Base-by-base conservation (phyloP, 2,329 filamentous ascomycete species). In the Trichoderma aggressivum region DNA sequence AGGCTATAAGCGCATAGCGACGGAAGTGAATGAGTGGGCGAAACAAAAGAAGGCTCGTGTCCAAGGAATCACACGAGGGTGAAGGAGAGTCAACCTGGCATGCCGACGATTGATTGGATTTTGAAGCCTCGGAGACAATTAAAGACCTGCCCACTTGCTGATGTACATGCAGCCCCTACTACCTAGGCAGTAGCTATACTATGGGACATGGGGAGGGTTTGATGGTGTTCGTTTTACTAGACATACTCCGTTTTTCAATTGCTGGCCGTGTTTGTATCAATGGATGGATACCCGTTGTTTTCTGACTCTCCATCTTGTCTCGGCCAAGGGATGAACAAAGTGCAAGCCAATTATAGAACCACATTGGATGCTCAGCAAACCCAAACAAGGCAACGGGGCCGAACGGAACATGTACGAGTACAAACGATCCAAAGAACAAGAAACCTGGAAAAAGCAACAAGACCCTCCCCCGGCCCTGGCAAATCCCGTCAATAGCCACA, bases 1-100 rank as follows among this genome's bases (percentile, higher is more conserved):
- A 60, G 65, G 65, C 50, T 60, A 68, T 30, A 50, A 12, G 55
- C 65, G 65, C 65, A 68, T 68, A 68, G 53, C 34, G 36, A 68
- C 65, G 65, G 36, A 7, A 6, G 18, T 47, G 18, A 47, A 47
- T 5, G 43, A n/a, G 18, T 21, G n/a, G 11, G n/a, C 21, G 21
- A 60, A 60, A 24, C n/a, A 32, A 39, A 65, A 16, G 4, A 30
- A 34, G 26, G 50, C 50, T 30, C 16, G 34, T 43, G 34, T 7
- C 28, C 5, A 26, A 21, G 32, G 14, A 55, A 53, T 24, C 47
- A 55, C 5, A 21, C 60, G 26, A 55, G 50, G 21, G 4, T 24
- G 8, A 7, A n/a, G n/a, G 14, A 36, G 16, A 36, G 43, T 34
- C 32, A 14, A 14, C 61, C 21, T 34, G 43, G 12, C 30, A 24